A percentile compares a stretch with the other conserved stretches of the same genome.
Evolutionary conservation across 208 protist species (phyloP).

Genomic region (Acanthamoeba healyi): DNA sequence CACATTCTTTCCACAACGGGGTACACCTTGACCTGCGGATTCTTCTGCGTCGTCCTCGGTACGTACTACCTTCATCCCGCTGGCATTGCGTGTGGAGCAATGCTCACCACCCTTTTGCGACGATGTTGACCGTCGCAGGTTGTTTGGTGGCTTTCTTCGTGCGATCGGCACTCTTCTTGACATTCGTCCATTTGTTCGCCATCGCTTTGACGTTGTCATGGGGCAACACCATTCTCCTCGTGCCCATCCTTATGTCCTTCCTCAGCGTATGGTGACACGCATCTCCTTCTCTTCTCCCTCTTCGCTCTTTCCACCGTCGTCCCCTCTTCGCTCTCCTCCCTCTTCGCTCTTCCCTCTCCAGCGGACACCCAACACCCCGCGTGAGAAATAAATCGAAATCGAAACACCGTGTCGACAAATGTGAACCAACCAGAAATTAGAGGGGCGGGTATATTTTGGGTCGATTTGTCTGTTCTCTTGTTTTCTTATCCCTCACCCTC

Average conservation of each 20-base stretch:
- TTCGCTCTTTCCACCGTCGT: background rate
- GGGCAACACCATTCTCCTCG: constrained; percentile 41
- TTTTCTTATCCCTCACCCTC: background rate
- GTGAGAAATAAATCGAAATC: constrained; percentile 1
- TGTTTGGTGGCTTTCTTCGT: constrained; percentile 58
- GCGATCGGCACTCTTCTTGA: constrained; percentile 25
- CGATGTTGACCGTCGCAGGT: background rate
- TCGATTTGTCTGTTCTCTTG: background rate
- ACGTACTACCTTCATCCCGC: background rate
- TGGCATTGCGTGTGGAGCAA: no score
- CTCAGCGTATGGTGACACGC: constrained; percentile 36
- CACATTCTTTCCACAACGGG: constrained; percentile 29
- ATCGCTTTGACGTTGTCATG: constrained; percentile 15
- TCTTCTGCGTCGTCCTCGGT: constrained; percentile 61
- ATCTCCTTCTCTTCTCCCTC: no score
- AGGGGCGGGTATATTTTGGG: background rate
- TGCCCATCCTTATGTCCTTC: constrained; percentile 69
- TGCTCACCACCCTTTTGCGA: background rate
- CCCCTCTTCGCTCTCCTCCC: background rate
- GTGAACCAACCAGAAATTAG: background rate
- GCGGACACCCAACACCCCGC: background rate
- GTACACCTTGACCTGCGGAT: constrained; percentile 43
- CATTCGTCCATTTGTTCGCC: constrained; percentile 21
- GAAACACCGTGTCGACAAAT: background rate
- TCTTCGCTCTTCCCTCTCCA: background rate